Evolutionary conservation across 306 rosid species (phyloP).

Genomic region (Carpinus viminea): DNA sequence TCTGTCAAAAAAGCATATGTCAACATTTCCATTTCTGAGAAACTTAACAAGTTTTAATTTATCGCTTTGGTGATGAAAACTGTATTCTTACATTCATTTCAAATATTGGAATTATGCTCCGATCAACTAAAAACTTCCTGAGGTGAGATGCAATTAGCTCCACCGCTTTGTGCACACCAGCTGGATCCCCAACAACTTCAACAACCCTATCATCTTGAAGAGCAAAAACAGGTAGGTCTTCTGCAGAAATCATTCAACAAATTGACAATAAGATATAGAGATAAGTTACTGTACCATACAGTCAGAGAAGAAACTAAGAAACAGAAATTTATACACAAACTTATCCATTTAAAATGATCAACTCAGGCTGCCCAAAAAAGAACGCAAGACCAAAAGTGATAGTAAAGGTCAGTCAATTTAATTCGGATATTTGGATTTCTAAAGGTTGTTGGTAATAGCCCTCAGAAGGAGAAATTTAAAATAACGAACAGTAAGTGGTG

Average conservation of each 20-base stretch:
- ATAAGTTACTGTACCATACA: constrained; percentile 2
- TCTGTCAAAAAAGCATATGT: constrained; percentile 48
- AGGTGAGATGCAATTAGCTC: constrained; percentile 92
- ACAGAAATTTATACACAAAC: constrained; percentile 3
- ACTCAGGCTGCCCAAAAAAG: not conserved
- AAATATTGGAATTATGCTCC: constrained; percentile 76
- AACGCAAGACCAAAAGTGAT: not conserved
- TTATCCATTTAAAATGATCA: not conserved
- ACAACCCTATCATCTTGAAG: constrained; percentile 97
- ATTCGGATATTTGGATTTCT: not conserved
- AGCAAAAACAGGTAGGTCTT: constrained; percentile 88
- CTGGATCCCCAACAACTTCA: constrained; percentile 84
- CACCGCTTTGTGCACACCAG: constrained; percentile 82
- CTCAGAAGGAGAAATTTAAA: not conserved
- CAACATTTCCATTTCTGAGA: constrained; percentile 16
- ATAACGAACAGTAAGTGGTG: not conserved
- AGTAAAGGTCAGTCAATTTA: not conserved
- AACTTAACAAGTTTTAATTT: constrained; percentile 3
- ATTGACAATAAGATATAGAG: constrained; percentile 26
- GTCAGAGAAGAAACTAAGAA: constrained; percentile 27
- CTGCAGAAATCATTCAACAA: constrained; percentile 46
- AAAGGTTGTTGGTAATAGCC: not conserved
- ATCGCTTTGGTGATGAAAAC: constrained; percentile 9
- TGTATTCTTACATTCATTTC: constrained; percentile 73
- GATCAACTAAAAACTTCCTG: constrained; percentile 92